Conservation (phyloP, 768 basidiomycete species). For the Lactifluus piperatus region DNA sequence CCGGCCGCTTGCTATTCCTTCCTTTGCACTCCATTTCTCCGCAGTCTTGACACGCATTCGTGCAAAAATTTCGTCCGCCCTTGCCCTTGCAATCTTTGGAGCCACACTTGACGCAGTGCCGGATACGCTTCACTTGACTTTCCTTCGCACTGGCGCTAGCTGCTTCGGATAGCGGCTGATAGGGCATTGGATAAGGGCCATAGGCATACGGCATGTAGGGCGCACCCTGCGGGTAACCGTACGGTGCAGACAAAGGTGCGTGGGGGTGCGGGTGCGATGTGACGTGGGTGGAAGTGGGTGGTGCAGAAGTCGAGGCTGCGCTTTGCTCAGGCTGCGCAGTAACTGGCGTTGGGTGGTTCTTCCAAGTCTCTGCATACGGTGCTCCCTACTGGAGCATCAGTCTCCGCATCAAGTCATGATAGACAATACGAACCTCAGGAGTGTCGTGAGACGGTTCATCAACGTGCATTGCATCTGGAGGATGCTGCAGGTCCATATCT, state of each 20-base stretch:
- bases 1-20: conserved; percentile 68
- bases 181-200: conserved; percentile 28
- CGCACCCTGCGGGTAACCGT: conserved; percentile 20
- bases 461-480: conserved; percentile 16
- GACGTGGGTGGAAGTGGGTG: conserved; percentile 18
- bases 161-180: conserved; percentile 23
- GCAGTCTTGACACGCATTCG: conserved; percentile 72
- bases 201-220: conserved; percentile 33
- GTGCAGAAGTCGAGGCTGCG: conserved; percentile 3
- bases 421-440: conserved; percentile 6
- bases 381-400: conserved; percentile 8
- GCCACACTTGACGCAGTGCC: conserved; percentile 80
- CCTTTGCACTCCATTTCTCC: conserved; percentile 74
- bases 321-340: conserved; percentile 11
- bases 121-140: conserved; percentile 48
- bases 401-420: background rate
- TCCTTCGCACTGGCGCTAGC: conserved; percentile 21
- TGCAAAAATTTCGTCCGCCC: conserved; percentile 66
- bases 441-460: conserved; percentile 12
- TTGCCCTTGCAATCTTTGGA: conserved; percentile 78
- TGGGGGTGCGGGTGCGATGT: conserved; percentile 22
- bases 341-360: conserved; percentile 10
- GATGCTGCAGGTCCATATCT: conserved; percentile 23
- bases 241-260: conserved; percentile 12
- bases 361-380: conserved; percentile 12